Percentiles rank a stretch among this genome's conserved stretches.
Conservation (phyloP, 2,329 filamentous ascomycete species). For the Gliomastix tumulicola region DNA sequence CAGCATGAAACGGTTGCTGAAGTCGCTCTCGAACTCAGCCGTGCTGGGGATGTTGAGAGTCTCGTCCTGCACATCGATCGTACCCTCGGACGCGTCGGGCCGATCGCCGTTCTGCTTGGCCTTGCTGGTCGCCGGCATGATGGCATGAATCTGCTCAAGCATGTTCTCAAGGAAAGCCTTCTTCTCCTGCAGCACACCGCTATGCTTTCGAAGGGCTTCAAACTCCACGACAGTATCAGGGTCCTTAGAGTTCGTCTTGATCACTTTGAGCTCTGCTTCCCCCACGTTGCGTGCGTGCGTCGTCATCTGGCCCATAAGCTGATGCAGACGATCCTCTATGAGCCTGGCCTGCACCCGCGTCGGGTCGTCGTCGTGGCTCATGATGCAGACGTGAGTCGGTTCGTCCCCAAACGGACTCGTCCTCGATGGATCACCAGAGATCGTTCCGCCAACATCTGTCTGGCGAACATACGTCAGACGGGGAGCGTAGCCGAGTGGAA, state of each 20-base stretch:
- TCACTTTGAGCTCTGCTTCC: constrained; percentile 65
- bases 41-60: constrained; percentile 61
- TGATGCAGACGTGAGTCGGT: constrained; percentile 89
- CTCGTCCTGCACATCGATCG: constrained; percentile 46
- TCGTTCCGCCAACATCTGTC: constrained; percentile 80
- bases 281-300: constrained; percentile 66
- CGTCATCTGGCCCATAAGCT: constrained; percentile 70
- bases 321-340: constrained; percentile 72
- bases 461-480: constrained; percentile 95
- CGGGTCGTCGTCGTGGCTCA: constrained; percentile 86
- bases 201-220: constrained; percentile 52
- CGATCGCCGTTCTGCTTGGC: not conserved
- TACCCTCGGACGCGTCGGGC: constrained; percentile 22
- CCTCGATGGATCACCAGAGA: constrained; percentile 71
- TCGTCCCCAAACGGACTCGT: constrained; percentile 90
- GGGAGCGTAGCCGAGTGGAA: constrained; percentile 89
- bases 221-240: constrained; percentile 47
- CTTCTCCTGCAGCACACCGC: constrained; percentile 49
- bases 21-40: constrained; percentile 84
- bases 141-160: constrained; percentile 40
- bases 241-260: constrained; percentile 42
- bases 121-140: constrained; percentile 12
- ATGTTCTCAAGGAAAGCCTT: constrained; percentile 52
- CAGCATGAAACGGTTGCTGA: constrained; percentile 96
- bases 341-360: constrained; percentile 81